Evolutionary conservation across 2,329 filamentous ascomycete species (phyloP).

Genomic region (Ceratocystis huliohia): DNA sequence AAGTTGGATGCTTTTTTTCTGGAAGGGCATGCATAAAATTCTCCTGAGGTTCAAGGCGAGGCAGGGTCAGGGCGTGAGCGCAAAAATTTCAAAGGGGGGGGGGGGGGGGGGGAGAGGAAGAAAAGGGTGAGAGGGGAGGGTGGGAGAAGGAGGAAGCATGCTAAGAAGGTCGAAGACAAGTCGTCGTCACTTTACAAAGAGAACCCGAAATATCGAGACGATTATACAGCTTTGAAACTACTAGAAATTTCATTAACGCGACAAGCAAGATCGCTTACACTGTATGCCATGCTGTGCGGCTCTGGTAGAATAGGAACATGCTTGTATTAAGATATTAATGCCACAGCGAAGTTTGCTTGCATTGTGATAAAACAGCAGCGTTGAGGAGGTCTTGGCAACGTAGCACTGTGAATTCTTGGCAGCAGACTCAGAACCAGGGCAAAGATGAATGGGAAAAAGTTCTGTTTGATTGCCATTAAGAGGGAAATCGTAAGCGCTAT

Average conservation of each 20-base stretch:
- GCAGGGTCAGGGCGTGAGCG: neutral
- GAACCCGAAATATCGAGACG: neutral
- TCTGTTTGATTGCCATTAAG: neutral
- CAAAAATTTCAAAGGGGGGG: neutral
- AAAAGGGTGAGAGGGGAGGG: no score
- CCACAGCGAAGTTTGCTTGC: neutral
- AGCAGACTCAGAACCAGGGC: neutral
- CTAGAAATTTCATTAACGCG: neutral
- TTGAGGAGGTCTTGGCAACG: neutral
- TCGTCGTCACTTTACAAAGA: no score
- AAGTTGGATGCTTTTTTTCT: neutral
- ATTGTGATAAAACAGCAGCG: neutral
- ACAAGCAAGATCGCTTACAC: no score
- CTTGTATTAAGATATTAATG: neutral
- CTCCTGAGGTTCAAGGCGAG: neutral
- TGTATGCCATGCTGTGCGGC: no score
- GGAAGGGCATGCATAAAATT: neutral
- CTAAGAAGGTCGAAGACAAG: neutral
- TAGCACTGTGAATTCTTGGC: conserved; percentile 5
- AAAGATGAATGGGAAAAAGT: neutral
- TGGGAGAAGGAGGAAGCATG: neutral
- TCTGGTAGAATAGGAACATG: neutral
- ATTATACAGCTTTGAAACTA: conserved; percentile 7
- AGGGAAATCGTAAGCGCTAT: conserved; percentile 5
- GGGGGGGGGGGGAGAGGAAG: no score